Conservation (phyloP, 345 rosid species). For the Rhizophora apiculata region DNA sequence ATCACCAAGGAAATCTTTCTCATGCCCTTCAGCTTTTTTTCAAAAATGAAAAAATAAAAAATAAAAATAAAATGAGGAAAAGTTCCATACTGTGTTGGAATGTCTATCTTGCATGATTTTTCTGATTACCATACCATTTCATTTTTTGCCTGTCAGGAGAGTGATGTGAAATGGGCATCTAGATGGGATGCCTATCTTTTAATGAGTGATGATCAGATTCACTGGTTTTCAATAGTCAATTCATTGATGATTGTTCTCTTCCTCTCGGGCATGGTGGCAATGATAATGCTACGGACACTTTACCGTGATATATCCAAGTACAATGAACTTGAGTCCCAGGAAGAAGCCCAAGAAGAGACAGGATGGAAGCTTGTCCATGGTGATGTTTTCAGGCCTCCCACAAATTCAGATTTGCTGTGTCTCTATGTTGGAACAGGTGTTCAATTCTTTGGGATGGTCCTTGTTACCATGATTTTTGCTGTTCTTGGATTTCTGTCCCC, state of each 20-base stretch:
- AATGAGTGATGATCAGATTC: constrained; percentile 42
- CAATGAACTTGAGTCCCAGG: constrained; percentile 45
- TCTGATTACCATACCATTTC: constrained; percentile 13
- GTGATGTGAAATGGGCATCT: constrained; percentile 46
- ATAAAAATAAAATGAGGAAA: no score
- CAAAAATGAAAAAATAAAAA: no score
- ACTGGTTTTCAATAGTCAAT: constrained; percentile 45
- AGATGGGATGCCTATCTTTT: constrained; percentile 46
- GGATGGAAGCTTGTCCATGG: constrained; percentile 48
- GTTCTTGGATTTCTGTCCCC: constrained; percentile 45
- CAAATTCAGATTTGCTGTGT: constrained; percentile 37
- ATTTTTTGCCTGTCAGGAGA: constrained; percentile 40
- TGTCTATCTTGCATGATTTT: not conserved
- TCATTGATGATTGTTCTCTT: constrained; percentile 43
- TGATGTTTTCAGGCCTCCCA: constrained; percentile 44
- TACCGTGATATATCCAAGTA: constrained; percentile 42
- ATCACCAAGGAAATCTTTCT: no score
- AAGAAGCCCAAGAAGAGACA: constrained; percentile 43
- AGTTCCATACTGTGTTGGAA: not conserved
- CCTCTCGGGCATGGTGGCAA: constrained; percentile 48
- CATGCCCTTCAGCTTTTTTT: no score
- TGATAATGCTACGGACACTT: constrained; percentile 43
- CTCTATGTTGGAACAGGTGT: constrained; percentile 43
- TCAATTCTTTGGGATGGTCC: constrained; percentile 39
- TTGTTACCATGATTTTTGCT: constrained; percentile 45